These are phyloP conservation scores for Fraxinus anomala DNA, from an alignment of 257 asterid genomes.

Conservation along the genomic window DNA sequence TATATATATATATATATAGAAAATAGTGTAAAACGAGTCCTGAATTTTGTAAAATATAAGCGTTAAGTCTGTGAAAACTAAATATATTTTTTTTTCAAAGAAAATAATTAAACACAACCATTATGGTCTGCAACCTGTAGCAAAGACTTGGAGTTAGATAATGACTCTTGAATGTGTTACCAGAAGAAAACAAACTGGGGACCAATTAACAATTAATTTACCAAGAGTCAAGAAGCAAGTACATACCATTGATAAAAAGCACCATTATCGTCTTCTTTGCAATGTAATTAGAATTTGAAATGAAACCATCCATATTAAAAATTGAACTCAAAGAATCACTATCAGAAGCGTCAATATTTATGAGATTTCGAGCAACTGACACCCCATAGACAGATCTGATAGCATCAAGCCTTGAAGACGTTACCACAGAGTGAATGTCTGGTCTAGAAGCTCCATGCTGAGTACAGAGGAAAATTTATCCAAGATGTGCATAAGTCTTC, in stretches of 20 bases:
- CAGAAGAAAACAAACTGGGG: background rate
- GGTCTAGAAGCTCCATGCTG: slow-evolving; percentile 97
- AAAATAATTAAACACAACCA: slow-evolving; percentile 2
- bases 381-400: slow-evolving; percentile 81
- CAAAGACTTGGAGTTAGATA: slow-evolving; percentile 2
- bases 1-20: background rate
- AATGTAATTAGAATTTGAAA: slow-evolving; percentile 75
- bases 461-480: slow-evolving; percentile 20
- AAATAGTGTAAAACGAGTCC: slow-evolving; percentile 6
- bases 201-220: background rate
- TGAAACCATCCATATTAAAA: slow-evolving; percentile 86
- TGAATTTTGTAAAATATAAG: slow-evolving; percentile 9
- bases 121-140: slow-evolving; percentile 14
- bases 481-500: slow-evolving; percentile 19
- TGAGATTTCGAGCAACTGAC: slow-evolving; percentile 78
- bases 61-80: background rate
- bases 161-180: slow-evolving; percentile 8
- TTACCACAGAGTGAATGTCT: slow-evolving; percentile 78
- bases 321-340: slow-evolving; percentile 53
- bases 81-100: background rate
- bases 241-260: slow-evolving; percentile 83
- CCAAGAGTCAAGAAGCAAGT: slow-evolving; percentile 20
- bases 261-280: slow-evolving; percentile 96
- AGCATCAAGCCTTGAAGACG: slow-evolving; percentile 85
- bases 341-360: slow-evolving; percentile 68